Evolutionary conservation across 768 basidiomycete genomes (phyloP).

Genomic region (Suillus plorans): DNA sequence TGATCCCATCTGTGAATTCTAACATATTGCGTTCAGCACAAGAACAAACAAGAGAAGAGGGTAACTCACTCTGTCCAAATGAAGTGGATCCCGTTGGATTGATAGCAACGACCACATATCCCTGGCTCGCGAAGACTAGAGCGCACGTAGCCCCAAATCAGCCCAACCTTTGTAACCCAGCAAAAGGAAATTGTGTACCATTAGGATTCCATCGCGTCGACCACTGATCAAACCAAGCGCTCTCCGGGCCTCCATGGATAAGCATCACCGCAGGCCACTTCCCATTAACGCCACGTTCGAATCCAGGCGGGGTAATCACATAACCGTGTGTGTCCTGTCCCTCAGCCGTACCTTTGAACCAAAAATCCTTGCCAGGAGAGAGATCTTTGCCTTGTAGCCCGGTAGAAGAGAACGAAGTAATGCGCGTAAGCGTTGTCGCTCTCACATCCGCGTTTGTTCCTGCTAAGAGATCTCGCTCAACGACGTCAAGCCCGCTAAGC

Average conservation of each 20-base stretch:
- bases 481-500: constrained; percentile 45
- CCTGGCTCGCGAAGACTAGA: constrained; percentile 78
- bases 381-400: constrained; percentile 60
- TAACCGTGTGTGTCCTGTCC: constrained; percentile 76
- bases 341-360: constrained; percentile 82
- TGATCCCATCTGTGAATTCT: constrained; percentile 83
- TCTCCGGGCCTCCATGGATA: constrained; percentile 83
- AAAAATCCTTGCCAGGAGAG: constrained; percentile 73
- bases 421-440: constrained; percentile 42
- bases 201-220: constrained; percentile 92
- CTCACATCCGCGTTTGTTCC: constrained; percentile 27
- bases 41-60: constrained; percentile 1
- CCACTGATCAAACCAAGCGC: constrained; percentile 92
- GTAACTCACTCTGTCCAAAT: constrained; percentile 73
- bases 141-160: not conserved
- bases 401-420: constrained; percentile 65
- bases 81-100: constrained; percentile 96
- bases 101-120: constrained; percentile 84
- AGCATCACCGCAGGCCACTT: constrained; percentile 80
- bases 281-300: constrained; percentile 59
- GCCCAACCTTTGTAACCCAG: not conserved
- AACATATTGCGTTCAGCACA: not conserved
- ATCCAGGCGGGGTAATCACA: constrained; percentile 79
- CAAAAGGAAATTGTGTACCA: constrained; percentile 36
- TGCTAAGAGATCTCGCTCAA: constrained; percentile 40